Base-by-base conservation (phyloP, 768 basidiomycete species). In the Lepiota venenata region DNA sequence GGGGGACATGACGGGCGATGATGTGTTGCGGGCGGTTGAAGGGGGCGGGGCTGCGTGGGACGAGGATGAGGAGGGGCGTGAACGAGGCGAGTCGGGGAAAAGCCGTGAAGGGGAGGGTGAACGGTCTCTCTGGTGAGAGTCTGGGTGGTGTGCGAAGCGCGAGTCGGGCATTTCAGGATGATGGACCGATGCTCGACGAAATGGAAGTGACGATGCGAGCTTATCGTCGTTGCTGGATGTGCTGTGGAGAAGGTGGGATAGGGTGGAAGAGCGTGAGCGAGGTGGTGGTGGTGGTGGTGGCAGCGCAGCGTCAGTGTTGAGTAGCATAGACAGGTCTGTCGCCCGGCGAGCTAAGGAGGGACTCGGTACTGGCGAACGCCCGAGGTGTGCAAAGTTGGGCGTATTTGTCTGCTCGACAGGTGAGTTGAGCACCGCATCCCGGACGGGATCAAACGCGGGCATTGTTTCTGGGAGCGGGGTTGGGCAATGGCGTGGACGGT, bases 361-460 rank as follows among this genome's bases (percentile, higher is more conserved):
- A 56, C 78, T 79, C 52, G 71, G 50, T 62, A 71, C 54, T 47
- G 77, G 52, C 48, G 79, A 70, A 58, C 75, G 66, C 47, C 64
- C 62, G 56, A 64, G 56, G 37, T 61, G 57, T 55, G 60, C 57
- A 50, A 66, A 59, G 50, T 58, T 58, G 21, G 63, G 61, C 15
- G 58, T 73, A 53, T 62, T 70, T 46, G 77, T 65, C 59, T 76
- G 75, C 38, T 78, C 75, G 62, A 83, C 68, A 27, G 88, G 88
- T 40, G 87, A 88, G 70, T 88, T 88, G 62, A 88, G 80, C 63
- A 90, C 87, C 58, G 90, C 90, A 78, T 91, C 90, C 68, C 90
- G 81, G 58, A 92, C 88, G 63, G 90, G 88, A 78, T 91, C 90
- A 77, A 91, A 90, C 55, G 81, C 81, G 61, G 88, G 84, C 85